Base-by-base conservation (phyloP, 257 asterid genomes). In the Fraxinus anomala region DNA sequence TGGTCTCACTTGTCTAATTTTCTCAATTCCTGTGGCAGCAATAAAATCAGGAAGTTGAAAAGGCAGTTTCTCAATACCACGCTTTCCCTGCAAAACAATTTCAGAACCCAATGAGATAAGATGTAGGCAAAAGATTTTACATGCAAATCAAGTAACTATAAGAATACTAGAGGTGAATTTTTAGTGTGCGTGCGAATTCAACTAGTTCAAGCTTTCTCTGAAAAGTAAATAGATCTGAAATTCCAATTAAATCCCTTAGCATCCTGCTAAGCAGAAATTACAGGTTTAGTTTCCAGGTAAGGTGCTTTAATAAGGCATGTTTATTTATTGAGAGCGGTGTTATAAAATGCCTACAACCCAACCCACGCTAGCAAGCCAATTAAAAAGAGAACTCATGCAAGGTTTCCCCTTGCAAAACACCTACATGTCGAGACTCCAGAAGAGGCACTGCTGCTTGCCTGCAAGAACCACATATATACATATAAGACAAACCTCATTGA, bases 21-120 rank as follows among this genome's bases (percentile, higher is more conserved):
- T 93, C 89, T 95, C 99, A 56, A 95, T 95, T 85, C 99, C 99
- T n/a, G 97, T 95, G 28, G 98, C 98, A 78, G 98, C 99, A 85
- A 93, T 95, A 74, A 95, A 95, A 83, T 95, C 98, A 42, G 99
- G 99, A 80, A 95, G 98, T 78, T 95, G 98, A 79, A 95, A 95
- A 31, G 99, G 97, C 77, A 85, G 92, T 80, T 95, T 95, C 87
- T 93, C 99, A 56, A 93, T 95, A 85, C 99, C 99, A 72, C 98
- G 92, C 85, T 95, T 93, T 73, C 98, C 99, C 98, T 95, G 97
- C 85, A 91, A 85, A 83, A 73, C 75, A 85, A 77, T 68, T 77
- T 79, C 78, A 83, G 80, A 82, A 77, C 66, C 30, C 13, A 74
- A 83, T 87, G 93, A 93, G 90, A 80, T 85, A 79, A 70, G 68